Base-by-base conservation (phyloP, 2,329 filamentous ascomycete genomes). In the Phaeosphaeriaceae sp. region DNA sequence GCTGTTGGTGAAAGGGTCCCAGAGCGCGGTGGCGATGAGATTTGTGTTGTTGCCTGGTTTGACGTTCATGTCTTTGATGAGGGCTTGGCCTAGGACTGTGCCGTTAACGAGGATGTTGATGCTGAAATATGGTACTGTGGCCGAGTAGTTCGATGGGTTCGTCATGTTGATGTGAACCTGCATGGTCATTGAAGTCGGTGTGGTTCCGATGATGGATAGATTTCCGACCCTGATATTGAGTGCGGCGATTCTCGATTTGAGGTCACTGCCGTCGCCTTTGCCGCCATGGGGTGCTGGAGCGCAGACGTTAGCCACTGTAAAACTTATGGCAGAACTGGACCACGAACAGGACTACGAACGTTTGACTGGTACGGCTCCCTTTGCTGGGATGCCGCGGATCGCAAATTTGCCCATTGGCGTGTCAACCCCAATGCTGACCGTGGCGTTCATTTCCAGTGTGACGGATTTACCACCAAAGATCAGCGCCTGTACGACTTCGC, bases 311-410 rank as follows among this genome's bases (percentile, higher is more conserved):
- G 75, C 75, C 61, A 62, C 51, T 63, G 60, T 53, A 51, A 24
- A 42, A 53, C 50, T 21, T 51, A 47, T 33, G 57, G 58, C 56
- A 57, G 63, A 67, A 11, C 58, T 69, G 70, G 72, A 70, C 69
- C 60, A 76, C 74, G 73, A 76, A 81, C 85, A 82, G 79, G 83
- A 84, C 79, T 83, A 92, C 93, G 88, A 89, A 97, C 93, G 91
- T 86, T 96, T 96, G 82, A 98, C 87, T 79, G 91, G 91, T 73
- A 99, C 89, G 72, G 89, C 86, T 68, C 95, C 93, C 82, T 93
- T 85, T 45, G 76, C 92, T 48, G 94, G 94, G 70, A 99, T 90
- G 66, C 90, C 88, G 77, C 91, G 92, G 70, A 98, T 82, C 53
- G 90, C 85, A 71, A 98, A 86, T 67, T 89, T 83, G 49, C 95